Evolutionary conservation across 2,329 filamentous ascomycete genomes (phyloP).

Genomic region (Pseudopyricularia javanii): DNA sequence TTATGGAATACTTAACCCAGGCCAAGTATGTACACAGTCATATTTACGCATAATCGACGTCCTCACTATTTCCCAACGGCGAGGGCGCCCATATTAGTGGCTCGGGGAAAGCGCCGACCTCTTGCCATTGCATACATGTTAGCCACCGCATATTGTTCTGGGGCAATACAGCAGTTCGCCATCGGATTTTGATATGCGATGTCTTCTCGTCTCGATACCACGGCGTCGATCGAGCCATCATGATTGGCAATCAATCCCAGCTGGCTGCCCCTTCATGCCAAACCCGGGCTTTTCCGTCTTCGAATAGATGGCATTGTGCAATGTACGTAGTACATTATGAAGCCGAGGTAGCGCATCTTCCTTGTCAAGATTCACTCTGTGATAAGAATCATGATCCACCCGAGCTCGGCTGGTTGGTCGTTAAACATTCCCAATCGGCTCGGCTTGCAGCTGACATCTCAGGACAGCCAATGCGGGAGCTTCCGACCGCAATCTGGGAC

Average conservation of each 20-base stretch:
- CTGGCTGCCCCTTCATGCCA: no score
- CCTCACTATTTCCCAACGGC: no score
- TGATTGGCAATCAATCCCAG: no score
- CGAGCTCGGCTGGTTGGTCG: not conserved
- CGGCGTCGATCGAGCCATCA: no score
- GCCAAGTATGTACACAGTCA: no score
- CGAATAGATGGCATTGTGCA: no score
- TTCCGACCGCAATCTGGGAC: constrained; percentile 8
- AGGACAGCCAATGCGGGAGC: constrained; percentile 10
- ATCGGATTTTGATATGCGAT: not conserved
- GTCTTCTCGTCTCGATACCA: no score
- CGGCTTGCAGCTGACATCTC: not conserved
- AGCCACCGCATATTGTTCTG: not conserved
- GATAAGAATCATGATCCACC: not conserved
- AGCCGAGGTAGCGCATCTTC: not conserved
- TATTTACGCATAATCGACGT: no score
- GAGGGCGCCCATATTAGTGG: not conserved
- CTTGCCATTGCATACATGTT: not conserved
- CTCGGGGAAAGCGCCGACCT: not conserved
- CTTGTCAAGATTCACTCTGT: not conserved
- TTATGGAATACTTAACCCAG: no score
- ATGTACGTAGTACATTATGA: no score
- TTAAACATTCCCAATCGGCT: not conserved
- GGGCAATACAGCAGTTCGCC: not conserved
- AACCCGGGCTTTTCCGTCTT: no score